Percentiles rank a stretch among this genome's conserved stretches.
Conservation (phyloP, 1,284 basidiomycete species). For the Tremellales sp. region DNA sequence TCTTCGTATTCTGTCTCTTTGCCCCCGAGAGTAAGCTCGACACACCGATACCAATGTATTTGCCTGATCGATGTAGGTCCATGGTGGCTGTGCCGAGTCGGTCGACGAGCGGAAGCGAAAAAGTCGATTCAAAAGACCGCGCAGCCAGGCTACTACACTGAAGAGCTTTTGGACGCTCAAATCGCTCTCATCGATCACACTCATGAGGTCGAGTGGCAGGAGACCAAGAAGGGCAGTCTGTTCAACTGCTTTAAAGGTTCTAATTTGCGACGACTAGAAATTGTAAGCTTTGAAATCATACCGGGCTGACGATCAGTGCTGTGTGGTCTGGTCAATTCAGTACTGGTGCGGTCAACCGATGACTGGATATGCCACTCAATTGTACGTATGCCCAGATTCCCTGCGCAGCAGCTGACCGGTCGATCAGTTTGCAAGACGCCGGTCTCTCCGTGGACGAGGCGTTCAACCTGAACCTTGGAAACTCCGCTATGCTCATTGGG, state of each 20-base stretch:
- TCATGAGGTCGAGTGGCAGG: constrained; percentile 28
- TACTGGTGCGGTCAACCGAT: constrained; percentile 2
- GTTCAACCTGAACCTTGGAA: constrained; percentile 37
- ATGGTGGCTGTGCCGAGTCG: constrained; percentile 27
- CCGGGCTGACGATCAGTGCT: not conserved
- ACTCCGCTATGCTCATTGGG: constrained; percentile 27
- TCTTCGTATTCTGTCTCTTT: constrained; percentile 37
- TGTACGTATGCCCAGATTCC: constrained; percentile 10
- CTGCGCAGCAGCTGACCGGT: not conserved
- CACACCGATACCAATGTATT: constrained; percentile 8
- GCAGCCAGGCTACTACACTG: constrained; percentile 6
- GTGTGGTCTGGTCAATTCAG: constrained; percentile 6
- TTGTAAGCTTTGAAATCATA: constrained; percentile 9
- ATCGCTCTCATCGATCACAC: constrained; percentile 38
- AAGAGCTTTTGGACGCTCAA: constrained; percentile 15
- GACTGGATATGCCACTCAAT: constrained; percentile 5
- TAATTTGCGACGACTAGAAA: constrained; percentile 28
- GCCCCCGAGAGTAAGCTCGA: constrained; percentile 24
- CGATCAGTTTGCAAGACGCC: constrained; percentile 27
- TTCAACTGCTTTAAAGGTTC: constrained; percentile 31
- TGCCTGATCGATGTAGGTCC: constrained; percentile 9
- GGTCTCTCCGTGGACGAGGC: constrained; percentile 31
- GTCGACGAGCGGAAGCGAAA: constrained; percentile 20
- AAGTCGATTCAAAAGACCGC: constrained; percentile 9
- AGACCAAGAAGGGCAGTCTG: constrained; percentile 21